Percentiles rank a stretch among this genome's conserved stretches.
These are phyloP conservation scores for Umbelopsis sp. DNA, from an alignment of 371 early-diverging fungal species.

Conservation along the genomic window DNA sequence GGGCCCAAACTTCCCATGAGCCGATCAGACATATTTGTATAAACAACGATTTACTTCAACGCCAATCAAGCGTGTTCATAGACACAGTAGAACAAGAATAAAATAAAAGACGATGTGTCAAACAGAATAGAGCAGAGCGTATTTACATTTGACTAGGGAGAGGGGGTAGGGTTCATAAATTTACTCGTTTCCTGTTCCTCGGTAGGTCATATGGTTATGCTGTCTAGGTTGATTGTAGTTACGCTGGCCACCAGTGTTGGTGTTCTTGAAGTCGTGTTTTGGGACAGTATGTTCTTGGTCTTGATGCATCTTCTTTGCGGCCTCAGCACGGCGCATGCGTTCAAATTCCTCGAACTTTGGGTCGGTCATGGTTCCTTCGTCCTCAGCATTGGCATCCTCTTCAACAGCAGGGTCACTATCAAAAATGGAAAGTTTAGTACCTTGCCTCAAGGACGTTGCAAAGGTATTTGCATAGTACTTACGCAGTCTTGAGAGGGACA, in stretches of 20 bases:
- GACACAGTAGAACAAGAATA: too few relatives aligned
- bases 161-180: too few relatives aligned
- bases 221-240: conserved; percentile 15
- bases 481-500: conserved; percentile 13
- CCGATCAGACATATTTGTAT: too few relatives aligned
- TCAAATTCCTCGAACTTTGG: conserved; percentile 12
- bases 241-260: not conserved
- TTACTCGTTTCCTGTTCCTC: not conserved
- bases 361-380: not conserved
- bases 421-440: not conserved
- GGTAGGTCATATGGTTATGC: conserved; percentile 13
- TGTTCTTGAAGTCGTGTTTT: not conserved
- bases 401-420: not conserved
- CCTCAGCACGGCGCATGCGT: conserved; percentile 6
- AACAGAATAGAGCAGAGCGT: too few relatives aligned
- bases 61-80: too few relatives aligned
- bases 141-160: too few relatives aligned
- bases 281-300: not conserved
- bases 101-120: too few relatives aligned
- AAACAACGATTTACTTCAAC: too few relatives aligned
- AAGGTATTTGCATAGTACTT: not conserved
- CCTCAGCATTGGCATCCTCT: not conserved
- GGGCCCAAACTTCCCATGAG: too few relatives aligned
- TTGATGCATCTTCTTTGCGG: not conserved
- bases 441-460: not conserved